phyloP scores from a whole-genome alignment of 2,329 filamentous ascomycete species.

The Ophiostoma sp. region DNA sequence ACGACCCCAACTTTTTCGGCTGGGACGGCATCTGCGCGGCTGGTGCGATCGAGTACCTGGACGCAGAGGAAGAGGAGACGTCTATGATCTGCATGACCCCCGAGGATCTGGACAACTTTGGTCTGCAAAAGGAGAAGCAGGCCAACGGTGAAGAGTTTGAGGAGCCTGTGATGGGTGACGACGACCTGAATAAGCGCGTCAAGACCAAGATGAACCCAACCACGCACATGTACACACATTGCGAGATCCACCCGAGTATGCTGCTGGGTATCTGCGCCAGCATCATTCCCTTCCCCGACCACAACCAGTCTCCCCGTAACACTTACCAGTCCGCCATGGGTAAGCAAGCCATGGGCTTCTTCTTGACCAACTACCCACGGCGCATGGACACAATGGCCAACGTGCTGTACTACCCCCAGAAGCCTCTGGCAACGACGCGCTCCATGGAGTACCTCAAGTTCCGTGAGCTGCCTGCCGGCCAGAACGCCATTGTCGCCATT shows the following conservation, averaged over 20 bases:
- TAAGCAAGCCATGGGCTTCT: conserved; percentile 99
- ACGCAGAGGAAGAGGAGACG: conserved; percentile 97
- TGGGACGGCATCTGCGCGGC: conserved; percentile 81
- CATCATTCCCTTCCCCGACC: conserved; percentile 99
- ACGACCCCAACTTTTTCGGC: conserved; percentile 62
- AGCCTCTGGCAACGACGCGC: conserved; percentile 88
- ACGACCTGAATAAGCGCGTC: conserved; percentile 77
- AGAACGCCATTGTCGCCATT: conserved; percentile 98
- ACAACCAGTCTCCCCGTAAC: conserved; percentile 98
- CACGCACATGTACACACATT: conserved; percentile 92
- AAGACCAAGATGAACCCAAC: conserved; percentile 82
- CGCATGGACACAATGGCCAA: conserved; percentile 99
- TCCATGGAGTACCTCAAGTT: conserved; percentile 99
- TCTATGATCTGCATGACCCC: conserved; percentile 99
- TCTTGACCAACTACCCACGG: conserved; percentile 91
- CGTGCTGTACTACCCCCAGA: conserved; percentile 97
- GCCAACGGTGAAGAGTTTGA: conserved; percentile 36
- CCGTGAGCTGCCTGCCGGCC: conserved; percentile 90
- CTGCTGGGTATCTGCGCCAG: conserved; percentile 96
- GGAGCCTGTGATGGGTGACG: conserved; percentile 46
- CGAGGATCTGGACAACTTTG: conserved; percentile 79
- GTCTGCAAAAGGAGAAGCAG: conserved; percentile 51
- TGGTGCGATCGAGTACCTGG: conserved; percentile 90
- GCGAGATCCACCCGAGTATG: conserved; percentile 99
- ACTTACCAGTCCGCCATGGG: conserved; percentile 99